Percentiles rank a stretch among this genome's conserved stretches.
These are phyloP conservation scores for Fusarium illudens DNA, from an alignment of 2,329 filamentous ascomycete genomes.

Conservation along the genomic window DNA sequence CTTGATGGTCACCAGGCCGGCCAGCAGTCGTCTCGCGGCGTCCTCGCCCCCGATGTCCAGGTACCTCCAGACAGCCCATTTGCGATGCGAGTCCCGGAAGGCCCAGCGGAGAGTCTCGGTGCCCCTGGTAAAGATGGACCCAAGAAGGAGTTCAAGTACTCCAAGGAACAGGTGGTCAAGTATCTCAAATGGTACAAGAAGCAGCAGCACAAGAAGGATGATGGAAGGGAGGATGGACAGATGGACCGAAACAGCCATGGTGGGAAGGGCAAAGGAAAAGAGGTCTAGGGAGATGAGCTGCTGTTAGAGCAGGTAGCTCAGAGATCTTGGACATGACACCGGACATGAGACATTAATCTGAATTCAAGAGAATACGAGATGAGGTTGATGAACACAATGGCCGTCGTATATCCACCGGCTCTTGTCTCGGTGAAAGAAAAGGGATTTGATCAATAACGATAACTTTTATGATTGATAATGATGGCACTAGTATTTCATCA, in stretches of 20 bases:
- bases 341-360: neutral
- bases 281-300: neutral
- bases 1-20: neutral
- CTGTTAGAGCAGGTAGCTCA: neutral
- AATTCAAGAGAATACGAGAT: too few relatives aligned
- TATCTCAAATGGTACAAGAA: neutral
- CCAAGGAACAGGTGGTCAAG: neutral
- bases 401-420: too few relatives aligned
- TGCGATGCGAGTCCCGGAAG: neutral
- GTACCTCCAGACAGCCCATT: neutral
- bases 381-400: too few relatives aligned
- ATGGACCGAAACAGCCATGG: neutral
- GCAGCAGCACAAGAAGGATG: neutral
- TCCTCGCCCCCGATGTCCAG: neutral
- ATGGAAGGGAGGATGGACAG: neutral
- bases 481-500: too few relatives aligned
- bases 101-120: neutral
- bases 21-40: neutral
- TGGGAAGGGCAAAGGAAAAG: neutral
- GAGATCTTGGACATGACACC: neutral
- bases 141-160: neutral
- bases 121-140: neutral
- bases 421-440: too few relatives aligned
- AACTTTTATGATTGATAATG: too few relatives aligned
- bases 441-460: too few relatives aligned